Evolutionary conservation across 805 yeast genomes (phyloP), one percentile per base, ranked within the genome.

Genomic region (Yarrowia sp.): DNA sequence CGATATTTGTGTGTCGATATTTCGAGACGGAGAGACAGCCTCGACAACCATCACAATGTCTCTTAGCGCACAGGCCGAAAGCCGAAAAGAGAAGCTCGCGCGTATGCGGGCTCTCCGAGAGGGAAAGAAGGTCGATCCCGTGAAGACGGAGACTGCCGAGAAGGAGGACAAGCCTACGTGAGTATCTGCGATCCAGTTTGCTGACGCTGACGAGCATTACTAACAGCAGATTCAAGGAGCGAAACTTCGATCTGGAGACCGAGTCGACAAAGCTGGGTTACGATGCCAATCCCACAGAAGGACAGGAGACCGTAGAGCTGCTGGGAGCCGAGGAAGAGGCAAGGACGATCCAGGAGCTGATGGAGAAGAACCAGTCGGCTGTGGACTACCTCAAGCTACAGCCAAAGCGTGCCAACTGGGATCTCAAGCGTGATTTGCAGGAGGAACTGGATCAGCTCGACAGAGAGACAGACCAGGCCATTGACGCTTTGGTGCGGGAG

Each of bases 401-500:
- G 10, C 60, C 62, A 2, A 58, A 58, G 14, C 51, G 62, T 3
- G 62, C 62, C 31, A 58, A 58, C 22, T 58, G 62, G 62, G 62
- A 58, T 44, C 25, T 58, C 33, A 58, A 58, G 32, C 67, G 73
- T 16, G 79, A 76, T 63, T 63, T 83, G 8, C 69, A 73, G 32
- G 74, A 72, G 0, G 74, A 76, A 36, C 55, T 80, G 51, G 74
- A 74, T 12, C 65, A 72, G 4, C 66, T 81, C n/a, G 72, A 76
- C 1, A 70, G 72, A 24, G 69, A 73, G 51, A 83, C 86, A 0
- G 77, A 81, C 44, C 70, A 68, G n/a, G 76, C 75, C 0, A 72
- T 82, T 0, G 71, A 72, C 13, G 65, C 70, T 16, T 47, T 77
- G 6, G 76, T 80, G 18, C 74, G 79, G 62, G 77, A 76, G 46